These are phyloP conservation scores for Pestalotiopsis sp. DNA, from an alignment of 2,329 filamentous ascomycete species.

Conservation along the genomic window DNA sequence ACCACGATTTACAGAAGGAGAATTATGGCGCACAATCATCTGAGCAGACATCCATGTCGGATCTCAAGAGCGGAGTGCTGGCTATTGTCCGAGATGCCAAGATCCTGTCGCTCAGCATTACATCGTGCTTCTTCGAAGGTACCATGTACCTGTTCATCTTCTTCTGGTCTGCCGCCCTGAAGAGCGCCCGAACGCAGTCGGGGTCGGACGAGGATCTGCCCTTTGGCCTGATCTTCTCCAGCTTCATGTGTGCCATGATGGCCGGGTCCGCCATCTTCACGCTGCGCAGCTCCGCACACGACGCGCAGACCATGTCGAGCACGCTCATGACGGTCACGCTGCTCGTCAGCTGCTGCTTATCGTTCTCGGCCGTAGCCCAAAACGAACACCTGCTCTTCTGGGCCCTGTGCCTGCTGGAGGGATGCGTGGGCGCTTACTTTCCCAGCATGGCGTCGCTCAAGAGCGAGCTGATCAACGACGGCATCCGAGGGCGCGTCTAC, in stretches of 20 bases:
- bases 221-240: conserved; percentile 30
- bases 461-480: conserved; percentile 48
- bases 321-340: conserved; percentile 32
- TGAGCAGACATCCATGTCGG: background rate
- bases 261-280: conserved; percentile 28
- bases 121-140: conserved; percentile 52
- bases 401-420: conserved; percentile 55
- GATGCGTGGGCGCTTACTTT: conserved; percentile 56
- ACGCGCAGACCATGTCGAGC: conserved; percentile 21
- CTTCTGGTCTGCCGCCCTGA: conserved; percentile 61
- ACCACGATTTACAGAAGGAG: background rate
- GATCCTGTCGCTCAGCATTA: conserved; percentile 5
- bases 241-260: conserved; percentile 32
- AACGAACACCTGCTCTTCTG: conserved; percentile 46
- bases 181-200: conserved; percentile 34
- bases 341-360: conserved; percentile 31
- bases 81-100: conserved; percentile 5
- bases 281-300: conserved; percentile 14
- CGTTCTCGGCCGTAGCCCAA: conserved; percentile 38
- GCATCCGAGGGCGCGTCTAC: conserved; percentile 55
- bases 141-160: conserved; percentile 66
- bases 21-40: conserved; percentile 6
- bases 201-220: conserved; percentile 26
- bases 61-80: background rate
- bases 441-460: conserved; percentile 55